Base-by-base conservation (phyloP, 2,329 filamentous ascomycete genomes). In the Exophiala phaeomuriformis region DNA sequence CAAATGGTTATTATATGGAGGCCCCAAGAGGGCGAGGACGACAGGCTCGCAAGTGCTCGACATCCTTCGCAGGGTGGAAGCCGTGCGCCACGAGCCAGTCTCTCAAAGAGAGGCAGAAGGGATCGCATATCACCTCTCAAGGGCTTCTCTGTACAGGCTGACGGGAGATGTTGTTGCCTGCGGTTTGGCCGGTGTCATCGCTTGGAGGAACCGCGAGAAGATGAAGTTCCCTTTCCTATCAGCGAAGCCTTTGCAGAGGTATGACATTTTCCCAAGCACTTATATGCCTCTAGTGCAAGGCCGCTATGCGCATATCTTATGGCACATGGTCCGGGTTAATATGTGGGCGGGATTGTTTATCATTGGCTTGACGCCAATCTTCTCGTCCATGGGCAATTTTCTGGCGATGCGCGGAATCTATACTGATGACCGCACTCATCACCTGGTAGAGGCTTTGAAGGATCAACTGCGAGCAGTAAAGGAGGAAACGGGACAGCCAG, bases 201-300 rank as follows among this genome's bases (percentile, higher is more conserved):
- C 58, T 41, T 58, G 41, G 36, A 49, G 51, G 12, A 53, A 44
- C 10, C 52, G 52, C 5, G 58, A 52, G 40, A 55, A 56, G 19
- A 61, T 63, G 58, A 63, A 63, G 40, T 63, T 63, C 35, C 61
- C 61, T 32, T 60, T 63, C 37, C 45, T 55, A 10, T 50, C 55
- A 36, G 36, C 60, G n/a, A 59, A 62, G 32, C 58, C 60, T 2
- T 31, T 59, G 36, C 55, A 60, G 39, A 51, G 46, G 37, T 63
- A 63, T 42, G 52, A 58, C 30, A 49, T 37, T 42, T 63, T 63
- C 40, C 61, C 61, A 1, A 51, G 46, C 29, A 45, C 47, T 29
- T 39, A 40, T 19, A 4, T 57, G n/a, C 47, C 61, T 2, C 37
- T 63, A 7, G 29, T 62, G 28, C 57, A 48, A 12, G 61, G 61